Conservation (phyloP, 345 rosid species). For the Eucalyptus curtisii region DNA sequence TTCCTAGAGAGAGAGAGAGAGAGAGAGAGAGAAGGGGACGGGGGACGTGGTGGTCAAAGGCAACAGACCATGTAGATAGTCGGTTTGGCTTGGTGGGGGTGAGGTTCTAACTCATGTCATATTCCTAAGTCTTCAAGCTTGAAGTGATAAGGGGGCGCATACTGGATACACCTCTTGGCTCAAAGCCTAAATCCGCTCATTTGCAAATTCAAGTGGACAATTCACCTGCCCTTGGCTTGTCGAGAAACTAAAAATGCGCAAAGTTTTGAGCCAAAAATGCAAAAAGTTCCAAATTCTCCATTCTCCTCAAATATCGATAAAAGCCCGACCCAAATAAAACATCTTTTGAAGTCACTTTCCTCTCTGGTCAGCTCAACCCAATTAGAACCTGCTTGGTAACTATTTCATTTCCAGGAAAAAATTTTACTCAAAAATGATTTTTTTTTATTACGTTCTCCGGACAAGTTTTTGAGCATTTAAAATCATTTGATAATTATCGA, state of each 20-base stretch:
- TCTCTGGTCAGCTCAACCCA: background rate
- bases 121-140: background rate
- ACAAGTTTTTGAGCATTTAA: too few relatives aligned
- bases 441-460: rapidly evolving
- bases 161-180: background rate
- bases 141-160: background rate
- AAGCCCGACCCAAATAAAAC: background rate
- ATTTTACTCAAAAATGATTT: too few relatives aligned
- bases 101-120: background rate
- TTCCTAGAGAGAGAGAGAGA: too few relatives aligned
- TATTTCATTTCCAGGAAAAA: too few relatives aligned
- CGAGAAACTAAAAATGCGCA: background rate
- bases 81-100: background rate
- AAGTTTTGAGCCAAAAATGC: background rate
- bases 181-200: background rate
- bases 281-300: background rate
- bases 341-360: background rate
- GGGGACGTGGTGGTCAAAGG: too few relatives aligned
- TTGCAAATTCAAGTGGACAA: background rate
- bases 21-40: too few relatives aligned
- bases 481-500: rapidly evolving
- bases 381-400: background rate
- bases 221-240: background rate
- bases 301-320: background rate
- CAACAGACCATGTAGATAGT: background rate